Conservation (phyloP, 495 filamentous ascomycete species). For the Aspergillus sparsus region DNA sequence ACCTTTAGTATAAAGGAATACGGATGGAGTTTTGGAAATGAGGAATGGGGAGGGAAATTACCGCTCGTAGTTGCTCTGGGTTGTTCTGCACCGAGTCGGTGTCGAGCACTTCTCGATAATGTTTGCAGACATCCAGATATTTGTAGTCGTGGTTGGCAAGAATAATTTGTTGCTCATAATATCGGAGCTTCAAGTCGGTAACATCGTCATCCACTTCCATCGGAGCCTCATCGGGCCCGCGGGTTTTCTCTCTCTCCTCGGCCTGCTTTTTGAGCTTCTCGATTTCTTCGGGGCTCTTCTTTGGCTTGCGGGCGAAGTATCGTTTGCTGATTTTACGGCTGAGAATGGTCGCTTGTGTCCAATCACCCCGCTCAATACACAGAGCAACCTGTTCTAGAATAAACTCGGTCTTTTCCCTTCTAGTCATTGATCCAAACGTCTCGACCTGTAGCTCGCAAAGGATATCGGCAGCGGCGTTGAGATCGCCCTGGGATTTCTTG, state of each 20-base stretch:
- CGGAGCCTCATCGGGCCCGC: constrained; percentile 67
- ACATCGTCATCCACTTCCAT: constrained; percentile 83
- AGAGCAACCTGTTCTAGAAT: constrained; percentile 93
- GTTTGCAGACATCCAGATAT: constrained; percentile 95
- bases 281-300: constrained; percentile 81
- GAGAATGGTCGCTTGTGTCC: constrained; percentile 91
- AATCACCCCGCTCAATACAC: constrained; percentile 94
- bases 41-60: constrained; percentile 45
- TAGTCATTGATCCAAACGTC: constrained; percentile 96
- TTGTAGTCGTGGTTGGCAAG: constrained; percentile 95
- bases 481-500: constrained; percentile 91
- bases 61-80: constrained; percentile 76
- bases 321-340: constrained; percentile 94
- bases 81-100: constrained; percentile 92
- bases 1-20: constrained; percentile 12
- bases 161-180: constrained; percentile 94
- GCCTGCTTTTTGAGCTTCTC: constrained; percentile 86
- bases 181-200: constrained; percentile 92
- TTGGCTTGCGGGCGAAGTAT: constrained; percentile 85
- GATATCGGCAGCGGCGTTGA: constrained; percentile 85
- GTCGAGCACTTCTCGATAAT: constrained; percentile 93
- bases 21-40: no score
- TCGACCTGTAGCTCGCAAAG: constrained; percentile 98
- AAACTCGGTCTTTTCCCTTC: constrained; percentile 97
- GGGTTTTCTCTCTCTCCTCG: constrained; percentile 75